Evolutionary conservation across 148 eudicot genomes (phyloP).

Genomic region (Fagopyrum esculentum): DNA sequence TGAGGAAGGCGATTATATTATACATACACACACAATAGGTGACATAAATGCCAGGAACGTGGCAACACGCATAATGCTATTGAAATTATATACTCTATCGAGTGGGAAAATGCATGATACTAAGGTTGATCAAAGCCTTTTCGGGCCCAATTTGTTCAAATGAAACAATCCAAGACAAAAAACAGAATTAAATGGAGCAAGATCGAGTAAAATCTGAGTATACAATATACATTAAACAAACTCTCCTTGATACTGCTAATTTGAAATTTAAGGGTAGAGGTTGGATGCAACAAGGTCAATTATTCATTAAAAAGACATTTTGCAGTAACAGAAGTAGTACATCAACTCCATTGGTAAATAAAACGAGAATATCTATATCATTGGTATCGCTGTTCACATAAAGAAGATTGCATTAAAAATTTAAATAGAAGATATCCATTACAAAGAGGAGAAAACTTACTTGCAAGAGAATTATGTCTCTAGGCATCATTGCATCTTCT

Average conservation of each 20-base stretch:
- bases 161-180: not conserved
- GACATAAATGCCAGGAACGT: not conserved
- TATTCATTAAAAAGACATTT: not conserved
- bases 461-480: slow-evolving; percentile 82
- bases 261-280: not conserved
- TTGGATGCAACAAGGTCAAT: not conserved
- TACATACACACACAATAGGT: not conserved
- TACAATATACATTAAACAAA: not conserved
- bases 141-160: not conserved
- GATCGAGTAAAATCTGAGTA: not conserved
- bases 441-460: slow-evolving; percentile 27
- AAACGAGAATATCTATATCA: not conserved
- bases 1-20: not conserved
- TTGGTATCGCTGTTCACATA: not conserved
- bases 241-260: not conserved
- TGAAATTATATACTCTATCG: not conserved
- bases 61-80: no score
- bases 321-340: not conserved
- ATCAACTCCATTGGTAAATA: not conserved
- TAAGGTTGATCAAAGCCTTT: not conserved
- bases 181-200: not conserved
- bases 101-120: slow-evolving; percentile 4
- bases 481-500: slow-evolving; percentile 72
- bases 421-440: not conserved
- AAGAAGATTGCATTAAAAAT: not conserved